Conservation (phyloP, 2,329 filamentous ascomycete species). For the Camptophora hylomeconis region DNA sequence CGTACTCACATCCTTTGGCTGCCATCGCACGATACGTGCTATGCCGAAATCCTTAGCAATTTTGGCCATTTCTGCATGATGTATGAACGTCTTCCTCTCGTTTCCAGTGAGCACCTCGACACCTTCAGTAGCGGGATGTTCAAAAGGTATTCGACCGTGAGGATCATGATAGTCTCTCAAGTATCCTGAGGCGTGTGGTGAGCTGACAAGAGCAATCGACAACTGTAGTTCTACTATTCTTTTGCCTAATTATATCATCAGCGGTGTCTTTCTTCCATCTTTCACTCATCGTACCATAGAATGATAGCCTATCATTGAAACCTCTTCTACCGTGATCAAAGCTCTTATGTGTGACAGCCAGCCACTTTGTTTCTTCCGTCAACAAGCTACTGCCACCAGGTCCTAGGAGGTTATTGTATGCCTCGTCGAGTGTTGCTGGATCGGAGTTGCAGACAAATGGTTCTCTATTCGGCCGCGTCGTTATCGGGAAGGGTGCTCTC, state of each 20-base stretch:
- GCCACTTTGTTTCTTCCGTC: constrained; percentile 87
- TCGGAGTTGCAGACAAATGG: constrained; percentile 60
- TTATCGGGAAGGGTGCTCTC: constrained; percentile 48
- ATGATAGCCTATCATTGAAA: constrained; percentile 88
- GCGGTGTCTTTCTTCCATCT: not conserved
- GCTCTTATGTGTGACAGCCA: constrained; percentile 94
- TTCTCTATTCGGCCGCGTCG: constrained; percentile 23
- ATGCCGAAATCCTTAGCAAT: constrained; percentile 62
- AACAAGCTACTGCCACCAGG: constrained; percentile 58
- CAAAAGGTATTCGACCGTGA: constrained; percentile 51
- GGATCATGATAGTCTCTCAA: constrained; percentile 29
- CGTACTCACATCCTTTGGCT: constrained; percentile 59
- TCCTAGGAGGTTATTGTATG: constrained; percentile 67
- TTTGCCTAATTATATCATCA: constrained; percentile 36
- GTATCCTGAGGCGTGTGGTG: constrained; percentile 23
- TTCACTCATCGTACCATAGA: constrained; percentile 49
- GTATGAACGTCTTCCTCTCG: constrained; percentile 49
- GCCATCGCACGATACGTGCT: constrained; percentile 70
- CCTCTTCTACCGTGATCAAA: constrained; percentile 91
- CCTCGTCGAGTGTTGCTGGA: constrained; percentile 58
- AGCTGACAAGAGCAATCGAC: constrained; percentile 46
- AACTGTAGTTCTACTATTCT: constrained; percentile 52
- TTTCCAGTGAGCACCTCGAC: constrained; percentile 55
- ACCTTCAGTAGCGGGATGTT: constrained; percentile 57
- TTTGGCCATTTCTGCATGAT: constrained; percentile 51